A percentile compares a stretch with the other conserved stretches of the same genome.
These are phyloP conservation scores for Combretum micranthum DNA, from an alignment of 345 rosid genomes.

Conservation along the genomic window DNA sequence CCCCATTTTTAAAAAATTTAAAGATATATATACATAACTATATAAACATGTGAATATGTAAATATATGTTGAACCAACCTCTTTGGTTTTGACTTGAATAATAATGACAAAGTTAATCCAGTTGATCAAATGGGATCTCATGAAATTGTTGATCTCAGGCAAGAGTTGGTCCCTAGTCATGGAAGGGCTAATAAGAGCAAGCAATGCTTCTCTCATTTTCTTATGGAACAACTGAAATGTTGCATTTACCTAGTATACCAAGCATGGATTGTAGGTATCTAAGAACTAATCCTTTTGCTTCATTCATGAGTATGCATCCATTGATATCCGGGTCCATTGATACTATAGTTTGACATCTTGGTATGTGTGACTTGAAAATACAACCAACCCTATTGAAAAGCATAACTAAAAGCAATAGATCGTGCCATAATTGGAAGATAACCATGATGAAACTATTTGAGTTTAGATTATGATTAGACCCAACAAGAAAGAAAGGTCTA, in stretches of 20 bases:
- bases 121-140: no score
- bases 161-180: slow-evolving; percentile 69
- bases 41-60: no score
- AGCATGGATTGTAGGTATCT: slow-evolving; percentile 96
- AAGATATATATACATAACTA: slow-evolving; percentile 78
- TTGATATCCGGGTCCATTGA: slow-evolving; percentile 96
- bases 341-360: slow-evolving; percentile 89
- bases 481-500: no score
- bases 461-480: no score
- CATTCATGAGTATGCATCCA: slow-evolving; percentile 75
- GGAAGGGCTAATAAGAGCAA: slow-evolving; percentile 60
- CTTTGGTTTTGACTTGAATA: no score
- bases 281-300: slow-evolving; percentile 84
- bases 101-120: no score
- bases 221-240: slow-evolving; percentile 91
- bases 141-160: no score
- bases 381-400: slow-evolving; percentile 51
- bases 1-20: slow-evolving; percentile 31
- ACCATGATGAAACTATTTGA: no score
- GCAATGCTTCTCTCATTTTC: slow-evolving; percentile 81
- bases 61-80: no score
- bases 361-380: slow-evolving; percentile 86
- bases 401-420: neutral
- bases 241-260: slow-evolving; percentile 85
- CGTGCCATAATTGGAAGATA: no score